A percentile compares a stretch with the other conserved stretches of the same genome.
Conservation (phyloP, 176 grass and related monocot genomes). For the Pontederia paniculata region DNA sequence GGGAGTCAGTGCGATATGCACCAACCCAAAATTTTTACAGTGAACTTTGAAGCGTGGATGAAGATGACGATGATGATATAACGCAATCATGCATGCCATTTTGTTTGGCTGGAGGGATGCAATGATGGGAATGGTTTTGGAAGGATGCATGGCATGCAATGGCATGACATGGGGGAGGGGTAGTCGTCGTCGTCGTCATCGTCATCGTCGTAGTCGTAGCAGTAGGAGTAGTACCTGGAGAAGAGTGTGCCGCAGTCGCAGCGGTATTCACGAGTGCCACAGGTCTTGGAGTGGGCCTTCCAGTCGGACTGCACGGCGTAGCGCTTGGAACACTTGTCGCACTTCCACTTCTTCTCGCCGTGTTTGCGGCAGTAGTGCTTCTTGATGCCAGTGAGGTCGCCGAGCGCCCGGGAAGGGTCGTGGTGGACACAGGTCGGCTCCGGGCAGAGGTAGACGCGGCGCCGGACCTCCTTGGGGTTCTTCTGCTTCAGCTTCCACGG, state of each 20-base stretch:
- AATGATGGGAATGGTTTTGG: too few relatives aligned
- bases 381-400: conserved; percentile 95
- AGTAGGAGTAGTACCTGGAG: conserved; percentile 43
- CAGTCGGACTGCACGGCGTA: conserved; percentile 98
- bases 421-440: conserved; percentile 98
- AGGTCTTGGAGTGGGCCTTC: conserved; percentile 99
- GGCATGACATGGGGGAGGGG: neutral
- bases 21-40: neutral
- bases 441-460: conserved; percentile 86
- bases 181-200: neutral
- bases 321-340: conserved; percentile 95
- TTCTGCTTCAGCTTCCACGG: conserved; percentile 99
- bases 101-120: too few relatives aligned
- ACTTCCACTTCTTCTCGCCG: conserved; percentile 99
- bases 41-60: too few relatives aligned
- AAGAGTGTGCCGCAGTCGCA: conserved; percentile 99
- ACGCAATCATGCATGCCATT: too few relatives aligned
- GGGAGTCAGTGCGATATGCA: neutral
- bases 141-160: neutral
- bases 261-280: conserved; percentile 93
- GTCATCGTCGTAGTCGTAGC: neutral
- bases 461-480: conserved; percentile 70
- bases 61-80: too few relatives aligned
- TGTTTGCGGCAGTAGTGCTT: conserved; percentile 99
- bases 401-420: conserved; percentile 73